Evolutionary conservation across 2,329 filamentous ascomycete species (phyloP), one percentile per base, ranked within the genome.

Genomic region (Fusarium nygamai): DNA sequence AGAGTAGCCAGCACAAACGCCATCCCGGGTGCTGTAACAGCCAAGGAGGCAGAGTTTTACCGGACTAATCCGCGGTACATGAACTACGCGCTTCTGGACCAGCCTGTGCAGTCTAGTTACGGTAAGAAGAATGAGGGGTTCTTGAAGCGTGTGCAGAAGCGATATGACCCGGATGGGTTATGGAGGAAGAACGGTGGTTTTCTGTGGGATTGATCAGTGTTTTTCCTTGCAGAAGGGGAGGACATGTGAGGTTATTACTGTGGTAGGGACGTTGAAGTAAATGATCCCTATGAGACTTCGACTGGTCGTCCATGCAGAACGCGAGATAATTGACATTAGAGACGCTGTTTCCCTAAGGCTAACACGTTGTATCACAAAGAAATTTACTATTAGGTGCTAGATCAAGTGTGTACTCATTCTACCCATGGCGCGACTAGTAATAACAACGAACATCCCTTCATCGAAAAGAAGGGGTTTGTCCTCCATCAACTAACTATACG

Each of bases 281-380:
- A 27, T 6, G n/a, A 14, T 39, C 8, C 20, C 12, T 14, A 22
- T 22, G 38, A 39, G 38, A 39, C 12, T 14, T 22, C 5, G 12
- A 6, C 17, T 13, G 19, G 17, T 27, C 7, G 27, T 5, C 20
- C 16, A 20, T 6, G 4, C 46, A 29, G 6, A 13, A 8, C 9
- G 4, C 4, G 1, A 47, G 44, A 20, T 0, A 29, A 4, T 11
- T 4, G 8, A 1, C 27, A 22, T 16, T 0, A 16, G 27, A 22
- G 13, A 29, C 2, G 3, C 3, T 48, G 9, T 22, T 9, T 16
- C 27, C 14, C 4, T 29, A 8, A 19, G n/a, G 7, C 8, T 27
- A 27, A 3, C 2, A 22, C 3, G 27, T 6, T 29, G 8, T 22
- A 22, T 29, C 6, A 22, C 27, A 6, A 47, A 19, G 4, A 5